Evolutionary conservation across 2,329 filamentous ascomycete species (phyloP).

Genomic region (Dothidotthia symphoricarpi): DNA sequence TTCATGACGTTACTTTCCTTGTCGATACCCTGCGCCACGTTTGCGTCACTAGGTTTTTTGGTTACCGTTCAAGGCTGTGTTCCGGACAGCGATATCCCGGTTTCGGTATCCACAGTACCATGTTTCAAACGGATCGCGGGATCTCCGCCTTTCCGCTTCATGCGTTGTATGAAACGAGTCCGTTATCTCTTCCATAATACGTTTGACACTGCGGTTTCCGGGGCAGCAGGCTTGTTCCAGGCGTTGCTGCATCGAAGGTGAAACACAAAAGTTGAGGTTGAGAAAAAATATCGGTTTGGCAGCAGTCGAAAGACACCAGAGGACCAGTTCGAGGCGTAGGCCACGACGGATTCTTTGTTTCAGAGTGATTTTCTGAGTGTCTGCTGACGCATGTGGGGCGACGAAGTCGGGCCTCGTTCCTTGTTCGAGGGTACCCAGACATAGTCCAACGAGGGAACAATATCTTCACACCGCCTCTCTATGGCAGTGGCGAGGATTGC

Average conservation of each 20-base stretch:
- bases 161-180: slow-evolving; percentile 17
- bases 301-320: too few species aligned
- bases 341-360: slow-evolving; percentile 19
- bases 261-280: too few species aligned
- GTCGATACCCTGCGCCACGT: slow-evolving; percentile 24
- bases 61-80: slow-evolving; percentile 11
- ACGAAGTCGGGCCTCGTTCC: slow-evolving; percentile 9
- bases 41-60: slow-evolving; percentile 19
- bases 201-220: slow-evolving; percentile 29
- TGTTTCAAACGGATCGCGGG: slow-evolving; percentile 29
- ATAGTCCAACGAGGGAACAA: too few species aligned
- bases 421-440: too few species aligned
- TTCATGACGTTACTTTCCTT: slow-evolving; percentile 12
- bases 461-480: too few species aligned
- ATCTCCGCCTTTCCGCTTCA: slow-evolving; percentile 33
- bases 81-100: slow-evolving; percentile 24
- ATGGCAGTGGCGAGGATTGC: too few species aligned
- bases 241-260: too few species aligned
- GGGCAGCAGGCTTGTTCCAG: too few species aligned
- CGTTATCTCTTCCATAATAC: slow-evolving; percentile 32
- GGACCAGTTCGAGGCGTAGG: slow-evolving; percentile 7
- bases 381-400: slow-evolving; percentile 26
- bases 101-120: slow-evolving; percentile 24
- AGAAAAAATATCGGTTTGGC: too few species aligned
- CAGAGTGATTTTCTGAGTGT: slow-evolving; percentile 16